These are phyloP conservation scores for Pisolithus tinctorius DNA, from an alignment of 768 basidiomycete species.

Conservation along the genomic window DNA sequence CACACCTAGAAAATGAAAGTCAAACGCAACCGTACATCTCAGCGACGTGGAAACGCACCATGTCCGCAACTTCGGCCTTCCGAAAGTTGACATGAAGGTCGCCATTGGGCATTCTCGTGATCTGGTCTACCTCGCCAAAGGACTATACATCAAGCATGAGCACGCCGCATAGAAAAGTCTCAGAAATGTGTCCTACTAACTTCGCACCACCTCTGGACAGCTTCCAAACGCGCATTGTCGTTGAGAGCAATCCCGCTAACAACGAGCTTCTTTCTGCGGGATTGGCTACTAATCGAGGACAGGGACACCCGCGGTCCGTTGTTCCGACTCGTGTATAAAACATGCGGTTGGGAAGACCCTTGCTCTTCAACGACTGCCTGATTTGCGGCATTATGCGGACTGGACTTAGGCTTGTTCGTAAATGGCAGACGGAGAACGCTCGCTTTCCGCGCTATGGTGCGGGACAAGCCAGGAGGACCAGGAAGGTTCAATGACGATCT, in stretches of 20 bases:
- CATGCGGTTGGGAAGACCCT: conserved; percentile 21
- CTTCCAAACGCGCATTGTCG: conserved; percentile 60
- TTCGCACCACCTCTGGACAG: conserved; percentile 70
- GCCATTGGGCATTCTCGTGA: conserved; percentile 67
- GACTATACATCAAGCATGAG: conserved; percentile 33
- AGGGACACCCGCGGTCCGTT: conserved; percentile 23
- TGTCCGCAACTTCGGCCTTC: conserved; percentile 73
- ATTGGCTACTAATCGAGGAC: conserved; percentile 27
- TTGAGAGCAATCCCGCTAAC: conserved; percentile 60
- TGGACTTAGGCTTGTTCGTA: conserved; percentile 13
- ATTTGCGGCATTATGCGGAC: conserved; percentile 6
- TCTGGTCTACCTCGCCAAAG: conserved; percentile 72
- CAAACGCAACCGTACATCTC: conserved; percentile 3
- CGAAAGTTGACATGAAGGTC: conserved; percentile 75
- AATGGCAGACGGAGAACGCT: conserved; percentile 29
- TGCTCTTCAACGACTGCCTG: conserved; percentile 23
- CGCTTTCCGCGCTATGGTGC: conserved; percentile 24
- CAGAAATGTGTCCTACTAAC: conserved; percentile 29
- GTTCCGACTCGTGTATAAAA: conserved; percentile 22
- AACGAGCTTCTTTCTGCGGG: conserved; percentile 57
- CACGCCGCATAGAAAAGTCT: conserved; percentile 1
- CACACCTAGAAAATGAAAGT: conserved; percentile 47
- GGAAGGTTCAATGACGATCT: conserved; percentile 34
- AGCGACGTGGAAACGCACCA: conserved; percentile 38
- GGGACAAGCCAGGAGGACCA: conserved; percentile 27